Evolutionary conservation across 768 basidiomycete species (phyloP), one percentile per base, ranked within the genome.

Genomic region (Suillus placidus): DNA sequence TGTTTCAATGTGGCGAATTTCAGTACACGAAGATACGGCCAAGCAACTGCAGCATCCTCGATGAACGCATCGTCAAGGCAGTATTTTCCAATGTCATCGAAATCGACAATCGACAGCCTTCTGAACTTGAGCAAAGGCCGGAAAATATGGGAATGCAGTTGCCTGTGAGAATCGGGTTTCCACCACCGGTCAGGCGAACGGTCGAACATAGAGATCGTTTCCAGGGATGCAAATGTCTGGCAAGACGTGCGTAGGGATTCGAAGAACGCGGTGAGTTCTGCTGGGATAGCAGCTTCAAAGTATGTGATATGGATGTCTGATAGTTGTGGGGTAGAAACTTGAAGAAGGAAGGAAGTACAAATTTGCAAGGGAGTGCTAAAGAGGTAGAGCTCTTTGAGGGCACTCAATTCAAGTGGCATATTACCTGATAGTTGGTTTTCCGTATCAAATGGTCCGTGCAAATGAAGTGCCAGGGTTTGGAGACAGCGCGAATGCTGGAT

Each of bases 91-190:
- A 58, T n/a, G 8, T n/a, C 23, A 16, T 13, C 8, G 18, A 58
- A 56, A 9, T n/a, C 12, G n/a, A 62, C 51, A 62, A 3, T 60
- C 18, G 32, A 18, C 13, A 62, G 54, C 16, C 34, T 32, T 34
- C 23, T 12, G 20, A 62, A 62, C 23, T 4, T 4, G 54, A 62
- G 61, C 35, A 58, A 58, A 45, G 61, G 51, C 16, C 51, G 52
- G 30, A 62, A 62, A 34, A 57, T 23, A 12, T 9, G 4, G 7
- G 37, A 58, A 38, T 37, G 23, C 16, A 58, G 37, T 35, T 5
- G 34, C 12, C 7, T 13, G 20, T n/a, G 6, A 9, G 35, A 13
- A 2, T 35, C 20, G 7, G 7, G 12, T 1, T 56, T 6, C n/a
- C 6, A 6, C 23, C n/a, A 12, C 8, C 4, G 9, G 20, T 20